Base-by-base conservation (phyloP, 768 basidiomycete genomes). In the Lactifluus pinguis region DNA sequence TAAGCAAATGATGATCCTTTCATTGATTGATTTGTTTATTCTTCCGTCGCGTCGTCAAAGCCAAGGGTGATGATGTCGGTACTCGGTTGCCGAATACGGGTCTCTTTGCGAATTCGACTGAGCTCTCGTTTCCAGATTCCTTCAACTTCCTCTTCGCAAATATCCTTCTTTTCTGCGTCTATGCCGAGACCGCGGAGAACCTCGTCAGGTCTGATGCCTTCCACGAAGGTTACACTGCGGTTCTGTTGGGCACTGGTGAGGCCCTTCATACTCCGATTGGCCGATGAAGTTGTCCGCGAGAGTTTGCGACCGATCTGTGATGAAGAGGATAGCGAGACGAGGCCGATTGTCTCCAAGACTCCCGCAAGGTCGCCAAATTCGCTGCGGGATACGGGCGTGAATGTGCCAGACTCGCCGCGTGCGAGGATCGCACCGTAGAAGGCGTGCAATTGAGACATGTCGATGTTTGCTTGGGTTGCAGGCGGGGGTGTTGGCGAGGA, bases 281-380 rank as follows among this genome's bases (percentile, higher is more conserved):
- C 77, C 62, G 87, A 87, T 0, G 86, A 88, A 4, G 77, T 68
- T 3, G 83, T 76, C 19, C 87, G 81, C 39, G 79, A 74, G 53
- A 89, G 75, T 1, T 76, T 70, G 39, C 82, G 79, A 49, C 78
- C 63, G 21, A 72, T 11, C 10, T 3, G 64, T 54, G 69, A 54
- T 62, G 70, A 74, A 11, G 76, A 34, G 17, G 71, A 73, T 3
- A 79, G 64, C 52, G 77, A 75, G 9, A 87, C 72, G 7, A 89
- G 75, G 2, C 90, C 91, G 7, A 81, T 78, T 4, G 86, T 87
- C 72, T 93, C 90, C 41, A 93, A 73, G 51, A 92, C 74, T 29
- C 81, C 79, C 0, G 87, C 68, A 3, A 92, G 76, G 65, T 93
- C 90, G 0, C 77, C 75, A 64, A 93, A 91, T 66, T 92, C 89